Evolutionary conservation across 1,284 basidiomycete species (phyloP), one percentile per base, ranked within the genome.

Genomic region (Entoloma clypeatum): DNA sequence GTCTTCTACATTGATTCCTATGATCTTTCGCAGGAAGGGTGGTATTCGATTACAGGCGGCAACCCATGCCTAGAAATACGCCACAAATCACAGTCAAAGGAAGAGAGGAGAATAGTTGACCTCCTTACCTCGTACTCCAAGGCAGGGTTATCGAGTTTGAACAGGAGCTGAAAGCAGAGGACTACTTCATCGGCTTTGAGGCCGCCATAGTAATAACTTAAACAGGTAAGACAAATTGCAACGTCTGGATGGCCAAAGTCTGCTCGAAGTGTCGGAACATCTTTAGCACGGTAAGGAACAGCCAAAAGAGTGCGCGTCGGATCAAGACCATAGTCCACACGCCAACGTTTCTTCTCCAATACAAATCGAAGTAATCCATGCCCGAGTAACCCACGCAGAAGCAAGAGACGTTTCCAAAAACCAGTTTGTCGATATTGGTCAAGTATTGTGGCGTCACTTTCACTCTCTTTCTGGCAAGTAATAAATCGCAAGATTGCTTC

Each of bases 241-340:
- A 77, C 59, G 21, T 79, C 75, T 0, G 75, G 75, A 52, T 78
- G 75, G 1, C 73, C 75, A 43, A 79, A 78, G 31, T 79, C 75
- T 14, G 76, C 72, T 24, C 67, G 60, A 24, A 60, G 44, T 11
- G 71, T 60, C 0, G 75, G 75, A 2, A 69, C 59, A 41, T 78
- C 76, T 51, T 77, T 77, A 0, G 75, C 75, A 18, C 68, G 59
- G 45, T 74, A 77, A 1, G 75, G 75, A 0, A 77, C 75, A 0
- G 76, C 74, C 3, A 78, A 58, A 45, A 68, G 61, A 1, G 76
- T 67, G 4, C 75, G 68, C 7, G 22, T 44, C 3, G 49, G 53
- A 39, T 72, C 67, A 11, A 77, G 61, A 0, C 74, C 76, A 51
- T 72, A 78, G 48, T 79, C 70, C 13, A 78, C 74, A 13, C 74